A percentile compares a stretch with the other conserved stretches of the same genome.
Evolutionary conservation across 2,329 filamentous ascomycete genomes (phyloP).

Genomic region (Penicillium sp.): DNA sequence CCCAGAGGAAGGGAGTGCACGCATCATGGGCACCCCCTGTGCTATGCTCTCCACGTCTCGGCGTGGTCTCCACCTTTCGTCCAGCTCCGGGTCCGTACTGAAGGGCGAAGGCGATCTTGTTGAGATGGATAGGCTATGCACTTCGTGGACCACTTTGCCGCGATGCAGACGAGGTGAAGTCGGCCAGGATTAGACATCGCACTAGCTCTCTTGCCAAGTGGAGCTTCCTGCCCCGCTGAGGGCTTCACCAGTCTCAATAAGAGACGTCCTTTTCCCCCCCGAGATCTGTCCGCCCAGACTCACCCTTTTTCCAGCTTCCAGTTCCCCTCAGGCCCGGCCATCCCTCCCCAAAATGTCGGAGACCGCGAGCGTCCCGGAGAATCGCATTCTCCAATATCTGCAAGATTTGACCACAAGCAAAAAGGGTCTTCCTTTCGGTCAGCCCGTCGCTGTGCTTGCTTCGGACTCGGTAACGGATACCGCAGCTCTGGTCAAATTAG

Average conservation of each 20-base stretch:
- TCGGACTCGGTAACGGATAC: conserved; percentile 55
- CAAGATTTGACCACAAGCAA: conserved; percentile 29
- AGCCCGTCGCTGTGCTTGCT: conserved; percentile 42
- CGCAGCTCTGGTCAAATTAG: conserved; percentile 49
- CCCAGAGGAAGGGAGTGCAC: conserved; percentile 5
- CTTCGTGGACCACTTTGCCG: background rate
- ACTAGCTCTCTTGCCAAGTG: conserved; percentile 11
- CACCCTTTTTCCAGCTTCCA: background rate
- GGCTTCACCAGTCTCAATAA: conserved; percentile 7
- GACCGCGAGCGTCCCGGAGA: conserved; percentile 20
- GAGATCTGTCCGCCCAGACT: conserved; percentile 1
- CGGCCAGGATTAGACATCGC: conserved; percentile 13
- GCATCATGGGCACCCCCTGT: conserved; percentile 4
- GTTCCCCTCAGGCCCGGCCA: background rate
- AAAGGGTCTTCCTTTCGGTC: conserved; percentile 32
- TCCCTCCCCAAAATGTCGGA: conserved; percentile 14
- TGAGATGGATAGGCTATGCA: conserved; percentile 1
- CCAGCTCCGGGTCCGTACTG: conserved; percentile 2
- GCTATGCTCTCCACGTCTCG: background rate
- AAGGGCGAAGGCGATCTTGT: conserved; percentile 2
- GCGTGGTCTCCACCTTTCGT: background rate
- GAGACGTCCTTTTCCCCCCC: conserved; percentile 2
- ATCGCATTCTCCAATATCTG: conserved; percentile 36
- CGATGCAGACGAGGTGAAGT: conserved; percentile 4
- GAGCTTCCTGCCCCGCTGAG: conserved; percentile 14